phyloP scores from a whole-genome alignment of 805 yeast genomes.

The Candida palmyrensis region DNA sequence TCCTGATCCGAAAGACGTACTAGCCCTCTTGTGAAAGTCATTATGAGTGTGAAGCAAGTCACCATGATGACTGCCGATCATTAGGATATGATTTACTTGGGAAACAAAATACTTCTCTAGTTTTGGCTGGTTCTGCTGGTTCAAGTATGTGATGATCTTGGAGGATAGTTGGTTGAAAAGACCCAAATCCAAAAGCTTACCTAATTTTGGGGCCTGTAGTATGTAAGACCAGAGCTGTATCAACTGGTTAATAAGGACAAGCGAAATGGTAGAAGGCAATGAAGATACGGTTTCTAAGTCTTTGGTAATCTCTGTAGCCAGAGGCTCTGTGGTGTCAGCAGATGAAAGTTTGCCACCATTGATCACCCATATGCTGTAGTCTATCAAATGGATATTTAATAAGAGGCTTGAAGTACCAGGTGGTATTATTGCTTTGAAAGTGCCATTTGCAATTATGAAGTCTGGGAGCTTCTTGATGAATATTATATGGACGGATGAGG shows the following conservation, averaged over 20 bases:
- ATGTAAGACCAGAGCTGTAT: slow-evolving; percentile 1
- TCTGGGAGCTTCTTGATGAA: slow-evolving; percentile 3
- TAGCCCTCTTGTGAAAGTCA: not conserved
- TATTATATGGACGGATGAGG: not conserved
- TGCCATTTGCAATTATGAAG: too few relatives aligned
- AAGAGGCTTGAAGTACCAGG: too few relatives aligned
- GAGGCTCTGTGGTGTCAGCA: not conserved
- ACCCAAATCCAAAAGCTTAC: not conserved
- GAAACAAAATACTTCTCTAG: not conserved
- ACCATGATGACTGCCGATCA: not conserved
- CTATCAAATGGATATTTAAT: slow-evolving; percentile 2
- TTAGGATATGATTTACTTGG: not conserved
- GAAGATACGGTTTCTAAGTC: not conserved
- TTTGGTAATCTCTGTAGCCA: too few relatives aligned
- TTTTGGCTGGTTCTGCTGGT: too few relatives aligned
- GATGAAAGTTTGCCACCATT: too few relatives aligned
- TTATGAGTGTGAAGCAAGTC: not conserved
- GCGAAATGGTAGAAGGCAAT: too few relatives aligned
- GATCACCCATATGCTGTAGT: not conserved
- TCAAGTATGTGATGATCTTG: too few relatives aligned
- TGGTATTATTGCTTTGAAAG: too few relatives aligned
- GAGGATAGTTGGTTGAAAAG: not conserved
- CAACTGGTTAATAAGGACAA: slow-evolving; percentile 2
- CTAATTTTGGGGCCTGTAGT: not conserved
- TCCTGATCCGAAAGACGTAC: too few relatives aligned